Evolutionary conservation across 305 asterid genomes (phyloP), one percentile per base, ranked within the genome.

Genomic region (Salvia sclarea): DNA sequence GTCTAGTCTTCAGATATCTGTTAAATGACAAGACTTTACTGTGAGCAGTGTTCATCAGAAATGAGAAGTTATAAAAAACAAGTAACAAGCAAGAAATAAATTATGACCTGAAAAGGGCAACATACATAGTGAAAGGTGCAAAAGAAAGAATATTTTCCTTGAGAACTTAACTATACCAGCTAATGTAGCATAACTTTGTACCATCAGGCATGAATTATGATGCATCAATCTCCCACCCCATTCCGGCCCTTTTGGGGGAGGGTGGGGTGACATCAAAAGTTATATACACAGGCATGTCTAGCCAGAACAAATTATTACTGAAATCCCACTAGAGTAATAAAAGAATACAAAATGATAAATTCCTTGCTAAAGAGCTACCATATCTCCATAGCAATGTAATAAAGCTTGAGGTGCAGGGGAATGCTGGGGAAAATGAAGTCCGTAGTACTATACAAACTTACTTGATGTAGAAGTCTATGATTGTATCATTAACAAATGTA

Each of bases 391-490:
- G 71, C n/a, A 64, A 38, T 31, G 25, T 16, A 35, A 31, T 16
- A 35, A 31, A 65, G 30, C 35, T 33, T 24, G 16, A 25, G n/a
- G 35, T 49, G 24, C 24, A 37, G 20, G 22, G 47, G 9, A 52
- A 68, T 53, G 33, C 30, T 49, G 13, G 47, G 62, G 17, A 67
- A 31, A 41, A 58, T 30, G 24, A 38, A 20, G 20, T 38, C 50
- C 8, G 48, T 41, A 77, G 48, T 58, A 30, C 56, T 61, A 60
- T 71, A 56, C 12, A 59, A 78, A 85, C 96, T 84, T 86, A 94
- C 98, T 82, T 87, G 71, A 91, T 87, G 66, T 94, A 94, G 52
- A 94, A 94, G 83, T 91, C 98, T 65, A 94, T 91, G 67, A 94
- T 82, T 43, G 99, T 94, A 78, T 94, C 99, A 64, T 94, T 94